These are phyloP conservation scores for Schizosaccharomyces osmophilus DNA, from an alignment of 805 yeast genomes.

Conservation along the genomic window DNA sequence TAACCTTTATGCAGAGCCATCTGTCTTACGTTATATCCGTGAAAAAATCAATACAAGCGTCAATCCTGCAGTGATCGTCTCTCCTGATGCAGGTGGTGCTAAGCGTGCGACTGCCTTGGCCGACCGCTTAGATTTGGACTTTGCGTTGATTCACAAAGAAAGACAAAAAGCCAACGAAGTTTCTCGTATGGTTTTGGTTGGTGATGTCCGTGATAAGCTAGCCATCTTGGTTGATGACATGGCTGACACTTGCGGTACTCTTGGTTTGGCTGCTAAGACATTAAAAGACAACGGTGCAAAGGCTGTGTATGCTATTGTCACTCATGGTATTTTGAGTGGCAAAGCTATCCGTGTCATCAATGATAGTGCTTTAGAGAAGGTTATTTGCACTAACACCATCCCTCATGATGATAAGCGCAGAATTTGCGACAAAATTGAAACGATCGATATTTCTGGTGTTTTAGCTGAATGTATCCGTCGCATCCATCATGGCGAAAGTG, in stretches of 20 bases:
- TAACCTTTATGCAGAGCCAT: slow-evolving; percentile 85
- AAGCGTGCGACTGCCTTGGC: slow-evolving; percentile 88
- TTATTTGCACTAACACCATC: slow-evolving; percentile 82
- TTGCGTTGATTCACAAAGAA: slow-evolving; percentile 91
- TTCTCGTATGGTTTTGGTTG: slow-evolving; percentile 82
- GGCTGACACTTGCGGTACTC: slow-evolving; percentile 96
- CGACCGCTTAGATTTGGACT: slow-evolving; percentile 70
- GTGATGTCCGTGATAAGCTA: slow-evolving; percentile 64
- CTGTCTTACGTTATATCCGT: slow-evolving; percentile 56
- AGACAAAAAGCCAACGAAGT: slow-evolving; percentile 89
- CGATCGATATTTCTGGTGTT: slow-evolving; percentile 63
- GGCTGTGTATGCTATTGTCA: slow-evolving; percentile 74
- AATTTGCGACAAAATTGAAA: slow-evolving; percentile 43
- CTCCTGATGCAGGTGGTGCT: slow-evolving; percentile 99
- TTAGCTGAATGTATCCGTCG: slow-evolving; percentile 80
- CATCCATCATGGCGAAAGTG: slow-evolving; percentile 87
- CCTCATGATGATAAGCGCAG: slow-evolving; percentile 47
- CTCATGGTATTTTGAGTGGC: slow-evolving; percentile 85
- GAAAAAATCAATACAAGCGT: slow-evolving; percentile 25
- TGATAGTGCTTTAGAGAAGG: slow-evolving; percentile 37
- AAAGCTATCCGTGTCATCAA: slow-evolving; percentile 53
- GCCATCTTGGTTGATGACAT: slow-evolving; percentile 85
- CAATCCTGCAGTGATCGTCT: slow-evolving; percentile 49
- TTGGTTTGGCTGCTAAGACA: slow-evolving; percentile 82
- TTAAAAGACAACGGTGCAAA: slow-evolving; percentile 58